Conservation (phyloP, 2,329 filamentous ascomycete genomes). For the Fusarium circinatum region DNA sequence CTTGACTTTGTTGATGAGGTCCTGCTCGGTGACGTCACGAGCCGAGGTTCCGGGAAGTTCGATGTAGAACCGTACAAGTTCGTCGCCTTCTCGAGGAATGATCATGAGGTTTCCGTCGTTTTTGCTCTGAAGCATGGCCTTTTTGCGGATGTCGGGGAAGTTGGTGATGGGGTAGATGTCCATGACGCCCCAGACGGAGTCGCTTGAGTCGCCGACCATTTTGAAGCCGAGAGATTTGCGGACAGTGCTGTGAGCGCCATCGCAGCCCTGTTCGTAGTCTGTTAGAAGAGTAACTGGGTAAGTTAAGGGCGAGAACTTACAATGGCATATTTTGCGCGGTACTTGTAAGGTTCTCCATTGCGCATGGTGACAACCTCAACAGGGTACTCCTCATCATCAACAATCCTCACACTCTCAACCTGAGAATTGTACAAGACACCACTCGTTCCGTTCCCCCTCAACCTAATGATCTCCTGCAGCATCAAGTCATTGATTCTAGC, state of each 20-base stretch:
- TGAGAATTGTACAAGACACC: constrained; percentile 29
- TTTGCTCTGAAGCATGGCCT: constrained; percentile 43
- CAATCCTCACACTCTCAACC: constrained; percentile 23
- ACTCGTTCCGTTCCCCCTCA: neutral
- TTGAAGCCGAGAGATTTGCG: constrained; percentile 39
- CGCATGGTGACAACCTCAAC: constrained; percentile 16
- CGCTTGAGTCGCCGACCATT: constrained; percentile 43
- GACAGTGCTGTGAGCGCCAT: constrained; percentile 43
- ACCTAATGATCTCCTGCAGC: constrained; percentile 25
- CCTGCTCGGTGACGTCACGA: constrained; percentile 12
- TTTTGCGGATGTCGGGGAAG: constrained; percentile 45
- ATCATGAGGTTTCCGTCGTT: constrained; percentile 40
- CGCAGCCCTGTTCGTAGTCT: neutral
- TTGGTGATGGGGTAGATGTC: constrained; percentile 43
- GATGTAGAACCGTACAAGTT: constrained; percentile 41
- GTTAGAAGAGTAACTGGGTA: accelerated
- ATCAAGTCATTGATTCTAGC: constrained; percentile 36
- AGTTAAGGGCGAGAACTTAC: neutral
- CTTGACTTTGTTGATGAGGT: constrained; percentile 55
- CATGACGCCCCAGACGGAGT: constrained; percentile 45
- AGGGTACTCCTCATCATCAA: constrained; percentile 1
- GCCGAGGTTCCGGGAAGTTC: constrained; percentile 10
- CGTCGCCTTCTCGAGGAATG: constrained; percentile 41
- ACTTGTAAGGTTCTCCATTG: neutral
- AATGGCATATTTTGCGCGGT: constrained; percentile 33